These are phyloP conservation scores for Tricholoma matsutake DNA, from an alignment of 768 basidiomycete species.

Conservation along the genomic window DNA sequence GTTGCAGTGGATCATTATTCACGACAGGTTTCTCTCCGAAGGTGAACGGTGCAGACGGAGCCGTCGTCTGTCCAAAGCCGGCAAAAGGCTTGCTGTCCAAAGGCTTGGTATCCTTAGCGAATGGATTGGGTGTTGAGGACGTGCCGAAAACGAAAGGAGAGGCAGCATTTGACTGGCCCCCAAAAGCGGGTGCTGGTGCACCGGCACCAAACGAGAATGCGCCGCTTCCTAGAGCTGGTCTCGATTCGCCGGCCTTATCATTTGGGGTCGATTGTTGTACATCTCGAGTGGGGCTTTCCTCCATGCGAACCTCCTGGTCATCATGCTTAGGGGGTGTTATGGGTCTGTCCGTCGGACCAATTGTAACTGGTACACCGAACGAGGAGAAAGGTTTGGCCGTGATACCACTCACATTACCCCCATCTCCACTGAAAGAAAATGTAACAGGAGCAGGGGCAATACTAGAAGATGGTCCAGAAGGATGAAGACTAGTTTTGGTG, in stretches of 20 bases:
- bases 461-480: constrained; percentile 21
- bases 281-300: constrained; percentile 75
- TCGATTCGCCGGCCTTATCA: constrained; percentile 30
- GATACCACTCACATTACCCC: constrained; percentile 38
- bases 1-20: constrained; percentile 36
- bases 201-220: constrained; percentile 49
- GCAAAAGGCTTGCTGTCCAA: constrained; percentile 45
- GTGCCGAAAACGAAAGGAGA: constrained; percentile 43
- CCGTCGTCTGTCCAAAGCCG: constrained; percentile 44
- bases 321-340: constrained; percentile 61
- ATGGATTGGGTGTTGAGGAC: constrained; percentile 40
- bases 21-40: constrained; percentile 42
- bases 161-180: constrained; percentile 20
- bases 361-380: constrained; percentile 42
- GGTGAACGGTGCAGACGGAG: constrained; percentile 37
- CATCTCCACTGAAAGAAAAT: constrained; percentile 51
- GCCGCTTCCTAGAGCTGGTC: constrained; percentile 35
- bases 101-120: constrained; percentile 45
- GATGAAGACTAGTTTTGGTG: constrained; percentile 31
- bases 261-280: constrained; percentile 37
- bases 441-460: constrained; percentile 29
- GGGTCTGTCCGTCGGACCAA: constrained; percentile 41
- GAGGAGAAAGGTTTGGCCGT: constrained; percentile 49
- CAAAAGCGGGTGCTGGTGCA: constrained; percentile 29
- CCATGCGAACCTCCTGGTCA: constrained; percentile 73